Percentiles rank a stretch among this genome's conserved stretches.
Conservation (phyloP, 2,329 filamentous ascomycete species). For the Monosporascus sp. region DNA sequence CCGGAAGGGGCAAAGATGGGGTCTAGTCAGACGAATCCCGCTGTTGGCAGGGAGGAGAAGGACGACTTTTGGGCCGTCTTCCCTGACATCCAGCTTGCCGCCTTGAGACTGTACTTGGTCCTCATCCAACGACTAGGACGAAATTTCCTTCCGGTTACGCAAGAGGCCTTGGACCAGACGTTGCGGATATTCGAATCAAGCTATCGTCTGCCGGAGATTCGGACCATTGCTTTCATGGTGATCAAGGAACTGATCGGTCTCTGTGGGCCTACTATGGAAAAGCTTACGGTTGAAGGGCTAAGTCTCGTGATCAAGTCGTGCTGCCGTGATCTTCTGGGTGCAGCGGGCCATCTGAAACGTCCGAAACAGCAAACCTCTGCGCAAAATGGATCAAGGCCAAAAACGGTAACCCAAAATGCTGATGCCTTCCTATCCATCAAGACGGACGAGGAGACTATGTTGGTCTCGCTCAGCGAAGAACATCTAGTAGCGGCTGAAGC, state of each 20-base stretch:
- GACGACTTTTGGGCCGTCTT: constrained; percentile 71
- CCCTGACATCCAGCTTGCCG: constrained; percentile 67
- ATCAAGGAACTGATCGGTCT: constrained; percentile 52
- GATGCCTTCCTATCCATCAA: constrained; percentile 62
- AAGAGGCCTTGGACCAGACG: constrained; percentile 65
- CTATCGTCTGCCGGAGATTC: constrained; percentile 47
- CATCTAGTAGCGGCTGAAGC: constrained; percentile 51
- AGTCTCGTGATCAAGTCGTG: constrained; percentile 58
- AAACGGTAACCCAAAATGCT: constrained; percentile 52
- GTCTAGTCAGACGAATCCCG: constrained; percentile 60
- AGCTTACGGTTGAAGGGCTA: constrained; percentile 59
- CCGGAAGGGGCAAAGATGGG: constrained; percentile 39
- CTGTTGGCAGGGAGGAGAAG: constrained; percentile 73
- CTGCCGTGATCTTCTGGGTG: constrained; percentile 66
- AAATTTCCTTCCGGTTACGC: constrained; percentile 53
- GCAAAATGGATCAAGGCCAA: constrained; percentile 37
- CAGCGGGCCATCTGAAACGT: constrained; percentile 42
- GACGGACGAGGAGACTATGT: constrained; percentile 22
- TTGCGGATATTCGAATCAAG: constrained; percentile 63
- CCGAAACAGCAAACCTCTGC: constrained; percentile 24
- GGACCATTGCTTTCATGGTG: constrained; percentile 55
- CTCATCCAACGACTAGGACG: constrained; percentile 54
- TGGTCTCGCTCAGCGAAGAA: constrained; percentile 32
- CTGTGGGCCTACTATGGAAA: constrained; percentile 61
- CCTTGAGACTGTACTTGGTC: constrained; percentile 55